Conservation (phyloP, 2,329 filamentous ascomycete genomes). For the Rasamsonia emersonii region DNA sequence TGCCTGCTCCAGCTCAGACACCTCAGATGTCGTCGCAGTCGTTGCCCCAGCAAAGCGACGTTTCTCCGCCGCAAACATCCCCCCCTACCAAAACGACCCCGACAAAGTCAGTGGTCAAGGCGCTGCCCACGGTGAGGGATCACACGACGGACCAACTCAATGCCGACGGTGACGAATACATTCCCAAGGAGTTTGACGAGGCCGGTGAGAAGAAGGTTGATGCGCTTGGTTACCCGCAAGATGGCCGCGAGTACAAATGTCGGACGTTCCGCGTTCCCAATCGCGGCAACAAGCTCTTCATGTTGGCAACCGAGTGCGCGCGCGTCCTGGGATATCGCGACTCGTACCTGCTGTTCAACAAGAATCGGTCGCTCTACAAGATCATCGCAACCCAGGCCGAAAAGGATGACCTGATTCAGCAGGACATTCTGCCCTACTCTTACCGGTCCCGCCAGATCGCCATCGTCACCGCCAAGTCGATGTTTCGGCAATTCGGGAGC, state of each 20-base stretch:
- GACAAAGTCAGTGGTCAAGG: conserved; percentile 77
- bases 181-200: conserved; percentile 87
- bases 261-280: conserved; percentile 89
- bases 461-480: conserved; percentile 92
- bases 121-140: conserved; percentile 87
- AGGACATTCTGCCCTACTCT: conserved; percentile 93
- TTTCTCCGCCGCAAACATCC: conserved; percentile 52
- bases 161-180: conserved; percentile 82
- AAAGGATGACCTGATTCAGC: conserved; percentile 90
- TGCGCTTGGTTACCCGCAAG: conserved; percentile 69
- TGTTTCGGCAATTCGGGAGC: conserved; percentile 98
- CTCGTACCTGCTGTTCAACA: conserved; percentile 98
- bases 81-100: conserved; percentile 67
- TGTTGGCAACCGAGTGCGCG: conserved; percentile 96
- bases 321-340: conserved; percentile 89
- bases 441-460: conserved; percentile 98
- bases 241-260: conserved; percentile 81
- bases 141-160: conserved; percentile 95
- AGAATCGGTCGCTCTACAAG: conserved; percentile 92
- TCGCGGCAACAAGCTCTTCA: conserved; percentile 88
- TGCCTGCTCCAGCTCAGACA: conserved; percentile 27
- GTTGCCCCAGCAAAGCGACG: conserved; percentile 22
- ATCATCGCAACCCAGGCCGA: conserved; percentile 94
- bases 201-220: conserved; percentile 92
- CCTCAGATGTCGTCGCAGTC: conserved; percentile 33